These are phyloP conservation scores for Clavispora vitiphila DNA, from an alignment of 805 yeast genomes.

Conservation along the genomic window DNA sequence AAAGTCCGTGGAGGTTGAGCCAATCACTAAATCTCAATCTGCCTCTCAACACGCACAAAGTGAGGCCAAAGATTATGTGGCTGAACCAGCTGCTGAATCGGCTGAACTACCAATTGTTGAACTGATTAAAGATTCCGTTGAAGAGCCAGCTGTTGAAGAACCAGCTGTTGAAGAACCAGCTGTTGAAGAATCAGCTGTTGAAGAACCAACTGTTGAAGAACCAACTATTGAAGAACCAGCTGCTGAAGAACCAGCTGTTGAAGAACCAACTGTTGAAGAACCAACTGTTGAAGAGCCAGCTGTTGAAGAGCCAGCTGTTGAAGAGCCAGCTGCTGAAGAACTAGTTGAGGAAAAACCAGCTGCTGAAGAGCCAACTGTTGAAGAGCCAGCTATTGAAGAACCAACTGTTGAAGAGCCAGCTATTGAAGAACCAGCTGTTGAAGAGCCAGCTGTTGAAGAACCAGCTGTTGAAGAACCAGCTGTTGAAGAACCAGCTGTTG, in stretches of 20 bases:
- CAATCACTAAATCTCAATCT: no score
- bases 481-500: conserved; percentile 2
- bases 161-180: conserved; percentile 1
- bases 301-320: conserved; percentile 2
- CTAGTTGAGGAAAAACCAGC: conserved; percentile 3
- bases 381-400: conserved; percentile 1
- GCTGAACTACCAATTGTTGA: background rate
- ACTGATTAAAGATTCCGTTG: conserved; percentile 5
- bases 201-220: conserved; percentile 1
- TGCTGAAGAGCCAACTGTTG: conserved; percentile 1
- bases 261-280: conserved; percentile 4
- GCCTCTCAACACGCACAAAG: no score
- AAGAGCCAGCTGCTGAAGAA: conserved; percentile 2
- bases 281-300: conserved; percentile 1
- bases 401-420: background rate
- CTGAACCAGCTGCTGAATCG: no score
- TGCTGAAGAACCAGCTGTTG: conserved; percentile 6
- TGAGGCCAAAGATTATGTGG: no score
- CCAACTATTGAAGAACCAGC: conserved; percentile 1
- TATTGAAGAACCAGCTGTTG: background rate
- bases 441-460: background rate
- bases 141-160: conserved; percentile 3
- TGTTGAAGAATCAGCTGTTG: conserved; percentile 2
- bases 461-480: background rate
- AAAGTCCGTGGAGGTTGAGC: no score